Percentiles rank a stretch among this genome's conserved stretches.
These are phyloP conservation scores for Leishmania guyanensis DNA, from an alignment of 208 protist genomes.

Conservation along the genomic window DNA sequence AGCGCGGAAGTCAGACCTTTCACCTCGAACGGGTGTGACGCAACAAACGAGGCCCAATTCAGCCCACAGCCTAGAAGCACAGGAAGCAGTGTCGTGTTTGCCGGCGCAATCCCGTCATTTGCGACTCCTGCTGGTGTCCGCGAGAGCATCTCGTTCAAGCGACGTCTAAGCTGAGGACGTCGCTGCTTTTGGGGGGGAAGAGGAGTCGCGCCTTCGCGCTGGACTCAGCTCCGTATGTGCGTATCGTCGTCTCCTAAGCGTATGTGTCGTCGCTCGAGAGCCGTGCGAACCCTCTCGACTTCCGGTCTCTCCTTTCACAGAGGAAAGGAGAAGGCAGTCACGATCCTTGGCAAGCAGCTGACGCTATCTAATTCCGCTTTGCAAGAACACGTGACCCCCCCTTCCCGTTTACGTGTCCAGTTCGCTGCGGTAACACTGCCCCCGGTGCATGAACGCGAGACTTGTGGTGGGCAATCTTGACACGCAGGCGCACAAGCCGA, in stretches of 20 bases:
- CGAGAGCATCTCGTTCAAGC: neutral
- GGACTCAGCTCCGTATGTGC: neutral
- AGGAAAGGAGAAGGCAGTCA: neutral
- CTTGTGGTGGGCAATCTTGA: neutral
- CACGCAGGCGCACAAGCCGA: neutral
- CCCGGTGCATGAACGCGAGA: neutral
- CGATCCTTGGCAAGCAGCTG: neutral
- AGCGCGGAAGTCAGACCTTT: neutral
- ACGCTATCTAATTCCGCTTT: neutral
- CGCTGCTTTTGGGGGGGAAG: neutral
- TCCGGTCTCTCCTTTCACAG: neutral
- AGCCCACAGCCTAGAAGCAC: conserved; percentile 9
- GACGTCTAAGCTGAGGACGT: neutral
- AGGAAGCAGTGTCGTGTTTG: neutral
- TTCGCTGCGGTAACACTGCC: neutral
- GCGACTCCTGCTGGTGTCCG: neutral
- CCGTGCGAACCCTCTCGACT: neutral
- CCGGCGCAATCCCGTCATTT: too few relatives aligned
- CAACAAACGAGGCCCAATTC: conserved; percentile 24
- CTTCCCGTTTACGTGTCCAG: neutral
- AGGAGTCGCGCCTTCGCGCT: neutral
- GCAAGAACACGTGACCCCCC: neutral
- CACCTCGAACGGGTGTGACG: conserved; percentile 11
- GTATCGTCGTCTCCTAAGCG: too few relatives aligned
- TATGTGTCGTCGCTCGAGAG: neutral